Base-by-base conservation (phyloP, 2,329 filamentous ascomycete genomes). In the Stemphylium beticola region DNA sequence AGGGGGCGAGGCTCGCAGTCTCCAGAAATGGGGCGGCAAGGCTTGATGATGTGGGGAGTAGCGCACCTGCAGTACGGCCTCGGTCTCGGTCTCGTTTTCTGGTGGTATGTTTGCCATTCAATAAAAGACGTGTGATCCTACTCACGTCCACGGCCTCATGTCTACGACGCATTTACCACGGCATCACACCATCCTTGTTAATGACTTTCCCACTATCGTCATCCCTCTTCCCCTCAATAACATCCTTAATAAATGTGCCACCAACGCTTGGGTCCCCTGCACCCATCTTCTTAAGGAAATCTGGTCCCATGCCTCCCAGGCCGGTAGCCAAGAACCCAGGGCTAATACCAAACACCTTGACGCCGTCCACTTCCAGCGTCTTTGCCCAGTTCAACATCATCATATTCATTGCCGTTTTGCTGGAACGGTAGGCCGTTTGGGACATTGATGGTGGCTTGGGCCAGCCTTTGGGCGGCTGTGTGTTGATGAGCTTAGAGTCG, bases 381-480 rank as follows among this genome's bases (percentile, higher is more conserved):
- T 73, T 69, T 31, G 69, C 56, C 80, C 81, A 85, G 12, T 80
- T 75, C 41, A 82, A 58, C 75, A 80, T 79, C 60, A 81, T 32
- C 72, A 82, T 83, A 34, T 80, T 83, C 59, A 83, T 46, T 1
- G 76, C 81, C 4, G 76, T 72, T 67, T 83, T 82, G 26, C 71
- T 72, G 48, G 67, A 67, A 8, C 78, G 72, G 51, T 82, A 81
- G 11, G 69, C 67, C 0, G 75, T 61, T 10, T 63, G 64, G 18
- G 67, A 65, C 4, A 57, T 40, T 8, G 50, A 40, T 0, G 53
- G 34, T 3, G 61, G 58, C 65, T 83, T 82, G 1, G 81, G 81
- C 81, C 82, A 84, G 0, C 81, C 81, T 4, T 71, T 70, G 2
- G 74, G 69, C 62, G 72, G 43, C 41, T 61, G 31, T 40, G 51